phyloP scores from a whole-genome alignment of 345 rosid species.

The Aurinia saxatilis region DNA sequence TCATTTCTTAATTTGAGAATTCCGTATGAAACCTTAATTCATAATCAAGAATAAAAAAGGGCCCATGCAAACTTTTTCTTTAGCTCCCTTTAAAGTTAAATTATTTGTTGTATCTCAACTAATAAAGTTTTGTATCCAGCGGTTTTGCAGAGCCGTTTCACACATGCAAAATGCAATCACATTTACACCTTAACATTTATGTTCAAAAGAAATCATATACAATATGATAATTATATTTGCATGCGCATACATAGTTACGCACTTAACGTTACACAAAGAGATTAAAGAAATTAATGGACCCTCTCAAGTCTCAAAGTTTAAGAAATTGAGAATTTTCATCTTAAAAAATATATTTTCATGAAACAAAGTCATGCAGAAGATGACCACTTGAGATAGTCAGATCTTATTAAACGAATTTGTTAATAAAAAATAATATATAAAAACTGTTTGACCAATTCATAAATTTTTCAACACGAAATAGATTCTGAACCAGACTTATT shows the following conservation, averaged over 20 bases:
- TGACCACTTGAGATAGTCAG: constrained; percentile 9
- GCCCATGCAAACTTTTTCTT: neutral
- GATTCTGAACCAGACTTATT: constrained; percentile 3
- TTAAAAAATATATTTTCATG: neutral
- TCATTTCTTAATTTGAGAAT: neutral
- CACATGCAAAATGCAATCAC: constrained; percentile 26
- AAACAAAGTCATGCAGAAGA: constrained; percentile 14
- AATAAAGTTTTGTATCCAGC: constrained; percentile 22
- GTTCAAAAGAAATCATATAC: neutral
- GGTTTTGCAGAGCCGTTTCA: constrained; percentile 18
- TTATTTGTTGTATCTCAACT: constrained; percentile 19
- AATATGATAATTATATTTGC: neutral
- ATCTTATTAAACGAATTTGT: neutral
- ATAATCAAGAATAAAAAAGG: neutral
- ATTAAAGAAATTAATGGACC: too few species aligned
- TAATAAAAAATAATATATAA: neutral
- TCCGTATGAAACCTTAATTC: neutral
- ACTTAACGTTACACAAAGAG: neutral
- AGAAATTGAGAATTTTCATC: neutral
- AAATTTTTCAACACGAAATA: neutral
- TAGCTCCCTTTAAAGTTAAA: neutral
- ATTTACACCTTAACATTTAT: neutral
- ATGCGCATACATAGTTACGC: constrained; percentile 10
- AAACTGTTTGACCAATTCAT: constrained; percentile 1
- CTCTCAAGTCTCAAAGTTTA: neutral